Evolutionary conservation across 768 basidiomycete species (phyloP).

Genomic region (Agaricus bisporus): DNA sequence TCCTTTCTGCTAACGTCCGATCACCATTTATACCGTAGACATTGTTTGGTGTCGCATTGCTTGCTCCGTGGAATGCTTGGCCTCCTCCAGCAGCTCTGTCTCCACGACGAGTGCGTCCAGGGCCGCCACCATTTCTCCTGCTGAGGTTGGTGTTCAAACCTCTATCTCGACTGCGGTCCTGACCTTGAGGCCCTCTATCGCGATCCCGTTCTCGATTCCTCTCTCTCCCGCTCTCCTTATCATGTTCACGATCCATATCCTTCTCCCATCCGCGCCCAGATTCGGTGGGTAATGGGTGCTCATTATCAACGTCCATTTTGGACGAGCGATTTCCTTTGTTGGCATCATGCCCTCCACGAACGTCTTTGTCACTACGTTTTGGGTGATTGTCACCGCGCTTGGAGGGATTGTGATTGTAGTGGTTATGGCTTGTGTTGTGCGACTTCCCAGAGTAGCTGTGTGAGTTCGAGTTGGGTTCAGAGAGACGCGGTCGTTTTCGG

Average conservation of each 20-base stretch:
- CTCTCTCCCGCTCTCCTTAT: constrained; percentile 17
- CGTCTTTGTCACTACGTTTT: constrained; percentile 11
- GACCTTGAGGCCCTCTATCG: constrained; percentile 26
- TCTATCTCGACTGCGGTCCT: constrained; percentile 19
- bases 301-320: constrained; percentile 58
- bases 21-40: constrained; percentile 37
- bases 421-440: constrained; percentile 7
- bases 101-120: constrained; percentile 13
- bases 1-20: constrained; percentile 81
- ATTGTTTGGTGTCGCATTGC: constrained; percentile 24
- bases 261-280: constrained; percentile 5
- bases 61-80: constrained; percentile 24
- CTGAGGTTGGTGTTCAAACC: constrained; percentile 6
- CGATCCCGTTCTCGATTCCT: constrained; percentile 14
- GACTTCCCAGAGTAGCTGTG: constrained; percentile 13
- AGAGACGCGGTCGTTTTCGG: constrained; percentile 73
- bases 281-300: constrained; percentile 34
- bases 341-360: constrained; percentile 1
- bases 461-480: constrained; percentile 40
- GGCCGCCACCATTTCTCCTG: constrained; percentile 4
- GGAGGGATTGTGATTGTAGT: constrained; percentile 10
- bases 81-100: constrained; percentile 26
- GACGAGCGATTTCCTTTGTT: constrained; percentile 9
- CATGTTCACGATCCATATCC: constrained; percentile 22
- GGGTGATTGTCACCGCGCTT: constrained; percentile 9